Percentiles rank a stretch among this genome's conserved stretches.
phyloP scores from a whole-genome alignment of 2,329 filamentous ascomycete genomes.

The Aspergillus quadricinctus region DNA sequence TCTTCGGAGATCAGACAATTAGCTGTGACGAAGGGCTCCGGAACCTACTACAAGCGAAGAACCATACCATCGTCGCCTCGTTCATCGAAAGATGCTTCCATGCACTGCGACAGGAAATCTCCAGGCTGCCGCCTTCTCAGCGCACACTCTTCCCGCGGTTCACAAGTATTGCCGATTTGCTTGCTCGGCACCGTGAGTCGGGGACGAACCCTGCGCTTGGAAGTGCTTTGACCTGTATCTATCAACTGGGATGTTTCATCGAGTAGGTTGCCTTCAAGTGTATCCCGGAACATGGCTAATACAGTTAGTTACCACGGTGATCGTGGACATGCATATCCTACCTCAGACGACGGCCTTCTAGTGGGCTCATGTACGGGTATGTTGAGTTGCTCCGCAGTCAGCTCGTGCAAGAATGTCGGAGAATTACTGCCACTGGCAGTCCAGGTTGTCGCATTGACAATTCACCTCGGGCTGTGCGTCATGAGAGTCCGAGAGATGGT shows the following conservation, averaged over 20 bases:
- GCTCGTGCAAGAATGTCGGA: constrained; percentile 36
- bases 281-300: constrained; percentile 9
- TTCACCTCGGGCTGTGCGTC: constrained; percentile 41
- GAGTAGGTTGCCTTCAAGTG: constrained; percentile 30
- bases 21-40: constrained; percentile 41
- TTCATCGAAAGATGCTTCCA: constrained; percentile 42
- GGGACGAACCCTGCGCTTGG: constrained; percentile 38
- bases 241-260: constrained; percentile 42
- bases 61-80: constrained; percentile 37
- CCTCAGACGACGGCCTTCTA: constrained; percentile 32
- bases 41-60: constrained; percentile 38
- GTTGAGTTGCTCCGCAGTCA: constrained; percentile 39
- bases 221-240: constrained; percentile 41
- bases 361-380: constrained; percentile 43
- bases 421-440: constrained; percentile 41
- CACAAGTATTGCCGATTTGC: constrained; percentile 36
- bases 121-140: constrained; percentile 29
- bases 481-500: constrained; percentile 34
- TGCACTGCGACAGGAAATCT: constrained; percentile 40
- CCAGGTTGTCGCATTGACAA: constrained; percentile 40
- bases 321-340: constrained; percentile 38
- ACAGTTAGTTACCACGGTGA: constrained; percentile 38
- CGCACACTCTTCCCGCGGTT: constrained; percentile 37
- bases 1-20: constrained; percentile 46
- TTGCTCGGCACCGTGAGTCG: constrained; percentile 30